phyloP scores from a whole-genome alignment of 2,329 filamentous ascomycete genomes.

The Cercospora citrullina region DNA sequence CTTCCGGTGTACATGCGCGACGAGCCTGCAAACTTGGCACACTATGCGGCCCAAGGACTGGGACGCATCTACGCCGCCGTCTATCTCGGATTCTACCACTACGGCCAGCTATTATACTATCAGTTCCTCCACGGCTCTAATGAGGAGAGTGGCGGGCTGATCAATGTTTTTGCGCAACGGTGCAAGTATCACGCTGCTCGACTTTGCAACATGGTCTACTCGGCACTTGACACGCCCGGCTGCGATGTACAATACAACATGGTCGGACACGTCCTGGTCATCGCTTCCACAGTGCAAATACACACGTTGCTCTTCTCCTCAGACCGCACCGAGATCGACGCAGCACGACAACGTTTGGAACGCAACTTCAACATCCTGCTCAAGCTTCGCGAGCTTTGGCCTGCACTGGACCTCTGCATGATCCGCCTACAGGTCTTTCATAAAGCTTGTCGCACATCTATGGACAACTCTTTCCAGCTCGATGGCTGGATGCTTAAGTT shows the following conservation, averaged over 20 bases:
- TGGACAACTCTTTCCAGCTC: conserved; percentile 16
- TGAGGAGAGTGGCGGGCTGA: conserved; percentile 8
- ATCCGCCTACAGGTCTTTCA: conserved; percentile 12
- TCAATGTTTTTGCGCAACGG: conserved; percentile 11
- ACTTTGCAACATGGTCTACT: conserved; percentile 17
- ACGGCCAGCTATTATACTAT: conserved; percentile 14
- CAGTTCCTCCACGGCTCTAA: conserved; percentile 14
- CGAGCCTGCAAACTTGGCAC: conserved; percentile 13
- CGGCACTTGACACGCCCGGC: conserved; percentile 12
- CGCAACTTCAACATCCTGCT: conserved; percentile 16
- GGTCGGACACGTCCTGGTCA: conserved; percentile 16
- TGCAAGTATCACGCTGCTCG: conserved; percentile 14
- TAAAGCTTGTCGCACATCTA: conserved; percentile 13
- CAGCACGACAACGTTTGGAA: conserved; percentile 12
- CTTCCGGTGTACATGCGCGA: conserved; percentile 14
- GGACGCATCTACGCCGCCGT: conserved; percentile 13
- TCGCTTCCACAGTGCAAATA: conserved; percentile 13
- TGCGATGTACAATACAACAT: conserved; percentile 16
- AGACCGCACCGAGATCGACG: background rate
- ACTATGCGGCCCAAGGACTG: conserved; percentile 11
- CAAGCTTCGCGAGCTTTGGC: conserved; percentile 9
- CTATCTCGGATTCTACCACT: conserved; percentile 14
- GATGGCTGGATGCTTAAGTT: conserved; percentile 17
- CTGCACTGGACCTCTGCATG: conserved; percentile 13
- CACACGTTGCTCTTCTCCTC: conserved; percentile 13